These are phyloP conservation scores for Ceratobasidium sp. DNA, from an alignment of 1,284 basidiomycete species.

Conservation along the genomic window DNA sequence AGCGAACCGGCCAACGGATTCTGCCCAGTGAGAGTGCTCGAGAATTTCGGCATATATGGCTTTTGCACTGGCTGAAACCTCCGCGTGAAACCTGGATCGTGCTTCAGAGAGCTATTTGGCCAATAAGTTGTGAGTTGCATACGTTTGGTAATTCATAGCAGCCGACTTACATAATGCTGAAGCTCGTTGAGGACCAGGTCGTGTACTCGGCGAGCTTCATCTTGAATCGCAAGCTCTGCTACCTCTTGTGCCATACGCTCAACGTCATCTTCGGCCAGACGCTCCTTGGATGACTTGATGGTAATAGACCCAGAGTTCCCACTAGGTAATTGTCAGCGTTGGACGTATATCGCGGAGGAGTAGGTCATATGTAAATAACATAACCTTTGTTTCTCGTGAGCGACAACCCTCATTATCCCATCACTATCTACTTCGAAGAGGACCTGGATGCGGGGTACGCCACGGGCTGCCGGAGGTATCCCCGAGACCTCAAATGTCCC, in stretches of 20 bases:
- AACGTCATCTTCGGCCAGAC: slow-evolving; percentile 79
- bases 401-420: slow-evolving; percentile 59
- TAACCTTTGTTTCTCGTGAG: slow-evolving; percentile 59
- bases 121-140: no score
- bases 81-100: no score
- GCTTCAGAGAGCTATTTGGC: no score
- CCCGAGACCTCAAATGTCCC: slow-evolving; percentile 76
- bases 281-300: no score
- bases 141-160: no score
- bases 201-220: slow-evolving; percentile 91
- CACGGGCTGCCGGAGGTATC: slow-evolving; percentile 70
- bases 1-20: not conserved
- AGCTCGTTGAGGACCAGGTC: slow-evolving; percentile 86
- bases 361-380: no score
- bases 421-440: slow-evolving; percentile 65
- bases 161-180: slow-evolving; percentile 71
- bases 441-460: slow-evolving; percentile 57
- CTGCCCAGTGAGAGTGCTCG: slow-evolving; percentile 65
- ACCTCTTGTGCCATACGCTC: slow-evolving; percentile 93
- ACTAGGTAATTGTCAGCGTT: no score
- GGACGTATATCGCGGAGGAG: no score
- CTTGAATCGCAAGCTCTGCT: slow-evolving; percentile 86
- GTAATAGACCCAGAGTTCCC: slow-evolving; percentile 1
- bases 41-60: no score
- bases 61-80: no score